Base-by-base conservation (phyloP, 345 rosid genomes). In the Moricandia moricandioides region DNA sequence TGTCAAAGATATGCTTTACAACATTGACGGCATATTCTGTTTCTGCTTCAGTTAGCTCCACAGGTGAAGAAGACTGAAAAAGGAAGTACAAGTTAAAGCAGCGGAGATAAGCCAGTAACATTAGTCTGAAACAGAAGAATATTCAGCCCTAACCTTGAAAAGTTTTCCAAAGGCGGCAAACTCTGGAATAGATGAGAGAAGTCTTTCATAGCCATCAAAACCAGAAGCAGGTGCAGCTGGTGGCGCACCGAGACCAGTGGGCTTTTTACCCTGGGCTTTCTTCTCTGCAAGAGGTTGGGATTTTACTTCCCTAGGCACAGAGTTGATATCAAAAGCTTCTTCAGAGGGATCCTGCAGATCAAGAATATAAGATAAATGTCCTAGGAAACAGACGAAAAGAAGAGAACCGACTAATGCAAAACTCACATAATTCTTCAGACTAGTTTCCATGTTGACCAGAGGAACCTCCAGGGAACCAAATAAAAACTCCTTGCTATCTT, bases 1-100 rank as follows among this genome's bases (percentile, higher is more conserved):
- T 79, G 78, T 90, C 96, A 77, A 87, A 95, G 29, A 95, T 88
- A 83, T 95, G 99, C 76, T 95, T 92, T 40, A 92, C 90, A 77
- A 83, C 98, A 86, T 90, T 92, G 72, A 95, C 99, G 1, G 96
- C 87, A 47, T 95, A 95, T 79, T 95, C 99, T 39, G 99, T 95
- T 81, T 90, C 99, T 66, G 97, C 92, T 88, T 95, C 99, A 33
- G 99, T 92, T 70, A 92, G 87, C 86, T 95, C 99, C 77, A 90
- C 96, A 49, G 91, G 96, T 29, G 88, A 66, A 31, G 98, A 86
- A 40, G 99, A 92, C 99, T 95, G 79, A 37, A 74, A 78, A 45
- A 66, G 27, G 31, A 70, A 52, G 63, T 4, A 72, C 21, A 58
- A 8, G 65, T 80, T 72, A 69, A 65, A 43, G 63, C 71, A 65